These are phyloP conservation scores for Coccomyxa subellipsoidea DNA, from an alignment of 163 green algal species.

Conservation along the genomic window DNA sequence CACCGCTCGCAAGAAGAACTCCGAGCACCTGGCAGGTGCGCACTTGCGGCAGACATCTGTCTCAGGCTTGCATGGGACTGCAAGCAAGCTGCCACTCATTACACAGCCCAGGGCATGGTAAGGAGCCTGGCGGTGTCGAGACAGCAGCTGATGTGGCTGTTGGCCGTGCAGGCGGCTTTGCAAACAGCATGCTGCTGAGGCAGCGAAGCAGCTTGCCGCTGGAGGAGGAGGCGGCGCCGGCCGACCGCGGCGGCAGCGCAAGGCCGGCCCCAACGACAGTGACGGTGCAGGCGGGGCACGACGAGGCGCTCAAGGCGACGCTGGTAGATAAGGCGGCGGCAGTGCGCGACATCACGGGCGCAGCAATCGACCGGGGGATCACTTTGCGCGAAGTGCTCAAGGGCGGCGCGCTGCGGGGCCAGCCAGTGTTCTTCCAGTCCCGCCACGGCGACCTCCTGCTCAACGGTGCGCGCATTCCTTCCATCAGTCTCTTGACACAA, in stretches of 20 bases:
- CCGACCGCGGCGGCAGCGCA: neutral
- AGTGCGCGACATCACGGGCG: constrained; percentile 34
- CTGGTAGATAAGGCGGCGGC: constrained; percentile 3
- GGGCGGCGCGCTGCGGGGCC: constrained; percentile 12
- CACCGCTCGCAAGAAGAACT: neutral
- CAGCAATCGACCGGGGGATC: neutral
- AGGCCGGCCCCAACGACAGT: neutral
- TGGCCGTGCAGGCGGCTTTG: neutral
- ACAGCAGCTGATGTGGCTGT: no score
- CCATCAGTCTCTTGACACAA: neutral
- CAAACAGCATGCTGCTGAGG: neutral
- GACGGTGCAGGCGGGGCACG: neutral
- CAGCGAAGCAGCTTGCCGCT: neutral
- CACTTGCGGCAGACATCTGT: neutral
- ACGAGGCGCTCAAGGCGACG: constrained; percentile 5
- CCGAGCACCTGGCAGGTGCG: neutral
- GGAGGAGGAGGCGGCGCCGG: neutral
- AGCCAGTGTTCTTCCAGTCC: constrained; percentile 18
- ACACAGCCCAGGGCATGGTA: no score
- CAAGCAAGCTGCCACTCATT: neutral
- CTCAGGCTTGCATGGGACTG: neutral
- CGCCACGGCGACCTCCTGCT: neutral
- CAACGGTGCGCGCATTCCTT: neutral
- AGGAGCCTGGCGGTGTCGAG: no score
- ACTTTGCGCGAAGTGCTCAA: constrained; percentile 12